Percentiles rank a stretch among this genome's conserved stretches.
Evolutionary conservation across 208 protist genomes (phyloP).

Genomic region (Crithidia brevicula): DNA sequence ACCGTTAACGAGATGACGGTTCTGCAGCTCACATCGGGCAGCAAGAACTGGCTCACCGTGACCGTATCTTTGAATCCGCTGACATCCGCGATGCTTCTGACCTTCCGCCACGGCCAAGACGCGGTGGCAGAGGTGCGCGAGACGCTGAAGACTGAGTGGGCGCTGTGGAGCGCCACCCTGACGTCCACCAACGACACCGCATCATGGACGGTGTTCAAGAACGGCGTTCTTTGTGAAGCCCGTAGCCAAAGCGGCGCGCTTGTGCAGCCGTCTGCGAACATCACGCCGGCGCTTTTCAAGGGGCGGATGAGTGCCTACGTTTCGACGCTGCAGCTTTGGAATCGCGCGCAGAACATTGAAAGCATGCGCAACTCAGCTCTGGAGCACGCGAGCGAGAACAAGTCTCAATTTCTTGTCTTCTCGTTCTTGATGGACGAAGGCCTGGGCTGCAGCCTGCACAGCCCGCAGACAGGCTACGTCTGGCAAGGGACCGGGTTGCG

Average conservation of each 20-base stretch:
- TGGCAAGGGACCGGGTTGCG: conserved; percentile 50
- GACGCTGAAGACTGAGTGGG: conserved; percentile 56
- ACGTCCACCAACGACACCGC: conserved; percentile 59
- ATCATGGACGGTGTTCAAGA: conserved; percentile 74
- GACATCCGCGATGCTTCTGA: conserved; percentile 49
- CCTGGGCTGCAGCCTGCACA: conserved; percentile 65
- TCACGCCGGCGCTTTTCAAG: conserved; percentile 24
- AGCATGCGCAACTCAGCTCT: conserved; percentile 51
- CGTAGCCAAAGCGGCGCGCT: conserved; percentile 52
- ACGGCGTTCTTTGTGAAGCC: conserved; percentile 56
- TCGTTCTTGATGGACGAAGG: conserved; percentile 77
- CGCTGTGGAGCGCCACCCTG: conserved; percentile 79
- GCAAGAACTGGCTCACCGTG: conserved; percentile 66
- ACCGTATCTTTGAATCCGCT: conserved; percentile 44
- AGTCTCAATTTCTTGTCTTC: conserved; percentile 54
- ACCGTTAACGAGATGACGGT: conserved; percentile 46
- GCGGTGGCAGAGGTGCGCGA: conserved; percentile 71
- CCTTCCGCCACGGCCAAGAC: conserved; percentile 70
- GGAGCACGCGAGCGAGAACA: conserved; percentile 20
- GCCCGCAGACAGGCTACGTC: conserved; percentile 34
- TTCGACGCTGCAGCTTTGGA: conserved; percentile 57
- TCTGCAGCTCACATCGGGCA: conserved; percentile 43
- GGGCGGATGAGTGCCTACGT: conserved; percentile 38
- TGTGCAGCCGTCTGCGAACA: conserved; percentile 30
- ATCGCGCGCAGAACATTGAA: conserved; percentile 44